Evolutionary conservation across 495 filamentous ascomycete genomes (phyloP), one percentile per base, ranked within the genome.

Genomic region (Trichoderma reesei): DNA sequence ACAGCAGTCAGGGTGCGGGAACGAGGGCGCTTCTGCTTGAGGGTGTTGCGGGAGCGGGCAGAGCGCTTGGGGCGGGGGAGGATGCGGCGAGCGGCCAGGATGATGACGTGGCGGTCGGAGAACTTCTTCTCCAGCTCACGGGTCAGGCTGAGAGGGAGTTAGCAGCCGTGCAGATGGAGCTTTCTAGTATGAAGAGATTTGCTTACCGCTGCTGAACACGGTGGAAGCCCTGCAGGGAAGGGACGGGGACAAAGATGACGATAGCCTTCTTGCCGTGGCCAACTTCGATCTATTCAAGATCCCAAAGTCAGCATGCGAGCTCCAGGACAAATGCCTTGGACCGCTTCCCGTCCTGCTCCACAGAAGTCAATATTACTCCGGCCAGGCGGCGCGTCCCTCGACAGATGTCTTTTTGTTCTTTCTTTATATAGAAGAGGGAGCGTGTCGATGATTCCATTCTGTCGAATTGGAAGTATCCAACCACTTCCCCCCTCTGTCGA

Each of bases 111-210:
- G 80, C 94, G 93, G 86, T 98, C 94, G 69, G 94, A 96, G 90
- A 98, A 98, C 85, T 98, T 98, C 91, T 98, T 98, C 86, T 98
- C 94, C 73, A 98, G 92, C 86, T 98, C 94, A 80, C 94, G 94
- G 81, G 94, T 98, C 71, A 98, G 88, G 75, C 94, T 98, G 62
- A 11, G 18, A 16, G n/a, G 13, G 26, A 77, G 73, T 62, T 70
- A 65, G 63, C 20, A 7, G 11, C 44, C 36, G 48, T 67, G 41
- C 13, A 8, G 37, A 10, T 48, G 41, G 46, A 26, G 6, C n/a
- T 7, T 16, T 11, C 13, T 65, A 38, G 42, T 44, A 31, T 10
- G 44, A 34, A 56, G 37, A 44, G 48, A 60, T 41, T 59, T 65
- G 81, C 83, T 74, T 90, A 98, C 94, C 94, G 91, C 85, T 97